Conservation (phyloP, 805 yeast species). For the Cyberlindnera subsufficiens region DNA sequence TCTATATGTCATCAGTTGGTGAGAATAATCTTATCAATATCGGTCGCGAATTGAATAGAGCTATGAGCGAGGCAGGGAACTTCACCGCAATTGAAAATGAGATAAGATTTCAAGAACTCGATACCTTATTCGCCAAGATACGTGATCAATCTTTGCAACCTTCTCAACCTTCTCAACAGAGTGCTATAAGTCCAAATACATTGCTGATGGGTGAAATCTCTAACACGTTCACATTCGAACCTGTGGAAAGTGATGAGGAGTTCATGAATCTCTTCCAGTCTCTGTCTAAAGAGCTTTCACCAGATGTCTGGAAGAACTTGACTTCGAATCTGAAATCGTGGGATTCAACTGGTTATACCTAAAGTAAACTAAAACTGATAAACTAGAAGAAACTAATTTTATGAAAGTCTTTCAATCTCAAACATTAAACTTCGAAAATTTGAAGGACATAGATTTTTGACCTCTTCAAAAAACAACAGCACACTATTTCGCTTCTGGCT, state of each 20-base stretch:
- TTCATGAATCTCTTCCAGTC: constrained; percentile 14
- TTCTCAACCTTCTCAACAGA: neutral
- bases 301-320: constrained; percentile 19
- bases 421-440: no score
- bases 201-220: constrained; percentile 17
- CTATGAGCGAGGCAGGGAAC: constrained; percentile 26
- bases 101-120: constrained; percentile 22
- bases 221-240: constrained; percentile 14
- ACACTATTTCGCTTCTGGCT: no score
- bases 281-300: constrained; percentile 12
- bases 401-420: no score
- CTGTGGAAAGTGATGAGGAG: neutral
- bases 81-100: constrained; percentile 28
- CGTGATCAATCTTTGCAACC: constrained; percentile 4
- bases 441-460: no score
- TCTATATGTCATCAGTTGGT: constrained; percentile 22
- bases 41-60: constrained; percentile 21
- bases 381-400: no score
- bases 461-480: no score
- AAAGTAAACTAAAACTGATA: neutral
- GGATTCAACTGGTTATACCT: constrained; percentile 16
- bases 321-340: constrained; percentile 17
- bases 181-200: constrained; percentile 14
- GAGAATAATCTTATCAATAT: constrained; percentile 11
- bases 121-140: constrained; percentile 15